phyloP scores from a whole-genome alignment of 2,329 filamentous ascomycete species.

The Xylaria sp. region DNA sequence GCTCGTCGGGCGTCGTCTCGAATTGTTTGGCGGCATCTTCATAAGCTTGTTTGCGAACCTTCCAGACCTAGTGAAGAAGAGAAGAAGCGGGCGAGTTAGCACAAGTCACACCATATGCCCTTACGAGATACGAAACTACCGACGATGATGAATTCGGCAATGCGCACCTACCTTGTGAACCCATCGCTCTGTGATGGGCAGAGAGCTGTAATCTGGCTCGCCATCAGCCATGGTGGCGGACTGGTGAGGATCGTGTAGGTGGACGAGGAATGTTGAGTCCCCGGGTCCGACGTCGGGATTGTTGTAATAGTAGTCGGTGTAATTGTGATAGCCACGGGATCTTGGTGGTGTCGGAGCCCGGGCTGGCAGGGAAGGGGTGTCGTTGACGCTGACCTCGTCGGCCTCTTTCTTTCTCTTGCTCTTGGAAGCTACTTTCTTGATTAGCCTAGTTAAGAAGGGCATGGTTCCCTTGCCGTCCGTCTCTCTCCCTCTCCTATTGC shows the following conservation, averaged over 20 bases:
- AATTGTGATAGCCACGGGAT: not conserved
- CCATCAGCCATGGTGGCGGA: conserved; percentile 71
- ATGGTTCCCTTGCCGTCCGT: not conserved
- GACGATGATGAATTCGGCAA: too few relatives aligned
- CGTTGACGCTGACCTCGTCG: not conserved
- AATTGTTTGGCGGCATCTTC: conserved; percentile 92
- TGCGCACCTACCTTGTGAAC: conserved; percentile 78
- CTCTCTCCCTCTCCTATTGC: not conserved
- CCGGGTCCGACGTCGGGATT: not conserved
- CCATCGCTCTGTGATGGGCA: conserved; percentile 81
- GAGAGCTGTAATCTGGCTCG: conserved; percentile 81
- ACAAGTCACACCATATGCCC: too few relatives aligned
- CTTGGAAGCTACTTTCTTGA: conserved; percentile 33
- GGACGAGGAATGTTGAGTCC: not conserved
- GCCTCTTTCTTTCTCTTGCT: conserved; percentile 23
- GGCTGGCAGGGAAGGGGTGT: not conserved
- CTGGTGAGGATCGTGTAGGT: conserved; percentile 2
- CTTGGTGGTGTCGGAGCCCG: not conserved
- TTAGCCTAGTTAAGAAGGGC: conserved; percentile 34
- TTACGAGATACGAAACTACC: not conserved
- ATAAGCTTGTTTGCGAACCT: conserved; percentile 93
- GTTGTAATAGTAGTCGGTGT: not conserved
- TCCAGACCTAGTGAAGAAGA: conserved; percentile 72
- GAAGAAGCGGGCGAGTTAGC: not conserved
- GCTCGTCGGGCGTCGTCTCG: conserved; percentile 81